These are phyloP conservation scores for Leccinum angustisporum DNA, from an alignment of 1,284 basidiomycete genomes.

Conservation along the genomic window DNA sequence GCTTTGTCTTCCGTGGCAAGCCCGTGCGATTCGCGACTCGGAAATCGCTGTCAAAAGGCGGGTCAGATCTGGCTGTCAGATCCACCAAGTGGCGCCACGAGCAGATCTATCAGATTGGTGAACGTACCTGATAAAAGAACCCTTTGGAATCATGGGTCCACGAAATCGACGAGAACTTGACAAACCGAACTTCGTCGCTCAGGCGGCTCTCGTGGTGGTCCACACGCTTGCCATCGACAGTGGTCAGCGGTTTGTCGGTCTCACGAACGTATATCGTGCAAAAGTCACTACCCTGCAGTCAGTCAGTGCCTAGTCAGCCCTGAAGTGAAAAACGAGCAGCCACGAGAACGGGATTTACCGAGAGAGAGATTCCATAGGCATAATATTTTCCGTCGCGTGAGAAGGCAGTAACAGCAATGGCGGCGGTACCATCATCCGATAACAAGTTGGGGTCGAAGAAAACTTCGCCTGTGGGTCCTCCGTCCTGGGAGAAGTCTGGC, in stretches of 20 bases:
- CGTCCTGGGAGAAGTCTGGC: constrained; percentile 50
- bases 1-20: constrained; percentile 52
- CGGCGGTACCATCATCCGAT: constrained; percentile 71
- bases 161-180: constrained; percentile 70
- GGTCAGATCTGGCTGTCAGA: constrained; percentile 2
- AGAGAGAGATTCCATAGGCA: constrained; percentile 76
- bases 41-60: constrained; percentile 47
- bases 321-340: constrained; percentile 3
- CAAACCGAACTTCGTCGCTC: constrained; percentile 66
- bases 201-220: constrained; percentile 55
- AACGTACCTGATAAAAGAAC: constrained; percentile 76
- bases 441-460: constrained; percentile 81
- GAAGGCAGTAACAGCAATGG: constrained; percentile 58
- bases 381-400: constrained; percentile 69
- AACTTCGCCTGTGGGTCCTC: constrained; percentile 54
- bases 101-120: neutral
- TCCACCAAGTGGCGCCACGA: neutral
- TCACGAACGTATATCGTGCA: constrained; percentile 66
- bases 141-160: constrained; percentile 80
- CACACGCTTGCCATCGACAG: constrained; percentile 38
- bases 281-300: constrained; percentile 71
- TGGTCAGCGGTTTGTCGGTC: constrained; percentile 56
- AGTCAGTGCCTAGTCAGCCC: constrained; percentile 7
- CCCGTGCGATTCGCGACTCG: constrained; percentile 51
- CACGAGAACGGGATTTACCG: constrained; percentile 40